Conservation (phyloP, 371 early-diverging fungal species). For the Mortierella sp. region DNA sequence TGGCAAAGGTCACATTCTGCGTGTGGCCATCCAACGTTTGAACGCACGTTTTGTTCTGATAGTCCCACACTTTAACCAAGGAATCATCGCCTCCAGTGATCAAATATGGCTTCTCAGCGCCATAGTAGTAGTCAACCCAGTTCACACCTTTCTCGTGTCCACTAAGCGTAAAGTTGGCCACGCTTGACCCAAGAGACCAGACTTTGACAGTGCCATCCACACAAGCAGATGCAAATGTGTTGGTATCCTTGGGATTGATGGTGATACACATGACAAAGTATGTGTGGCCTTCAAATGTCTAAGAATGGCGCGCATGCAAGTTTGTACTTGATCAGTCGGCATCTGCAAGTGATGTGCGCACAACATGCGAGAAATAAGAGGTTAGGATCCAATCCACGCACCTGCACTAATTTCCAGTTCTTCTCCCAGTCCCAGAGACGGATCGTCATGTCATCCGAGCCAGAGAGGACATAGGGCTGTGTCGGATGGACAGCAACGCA, state of each 20-base stretch:
- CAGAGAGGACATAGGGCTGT: slow-evolving; percentile 92
- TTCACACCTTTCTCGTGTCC: slow-evolving; percentile 97
- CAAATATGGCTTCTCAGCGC: slow-evolving; percentile 95
- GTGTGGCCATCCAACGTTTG: slow-evolving; percentile 98
- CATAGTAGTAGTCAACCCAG: slow-evolving; percentile 94
- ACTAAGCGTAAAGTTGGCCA: slow-evolving; percentile 93
- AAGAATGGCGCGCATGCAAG: not conserved
- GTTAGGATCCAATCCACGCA: too few species aligned
- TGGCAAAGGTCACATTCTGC: slow-evolving; percentile 95
- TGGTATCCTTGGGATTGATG: slow-evolving; percentile 97
- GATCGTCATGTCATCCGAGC: slow-evolving; percentile 98
- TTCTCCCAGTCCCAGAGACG: slow-evolving; percentile 99
- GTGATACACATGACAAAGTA: slow-evolving; percentile 98
- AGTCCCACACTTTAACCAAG: slow-evolving; percentile 98
- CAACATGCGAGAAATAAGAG: not conserved
- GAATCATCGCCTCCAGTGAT: slow-evolving; percentile 94
- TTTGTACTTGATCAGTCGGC: too few species aligned
- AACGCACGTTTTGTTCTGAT: slow-evolving; percentile 98
- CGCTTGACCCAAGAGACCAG: slow-evolving; percentile 85
- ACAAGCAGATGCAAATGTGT: slow-evolving; percentile 96
- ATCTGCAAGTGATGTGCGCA: too few species aligned
- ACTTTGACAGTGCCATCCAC: slow-evolving; percentile 94
- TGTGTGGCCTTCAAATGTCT: slow-evolving; percentile 97
- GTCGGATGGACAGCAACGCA: slow-evolving; percentile 96
- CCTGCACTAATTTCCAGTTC: slow-evolving; percentile 95